phyloP scores from a whole-genome alignment of 495 filamentous ascomycete species.

The Aspergillus cristatus region DNA sequence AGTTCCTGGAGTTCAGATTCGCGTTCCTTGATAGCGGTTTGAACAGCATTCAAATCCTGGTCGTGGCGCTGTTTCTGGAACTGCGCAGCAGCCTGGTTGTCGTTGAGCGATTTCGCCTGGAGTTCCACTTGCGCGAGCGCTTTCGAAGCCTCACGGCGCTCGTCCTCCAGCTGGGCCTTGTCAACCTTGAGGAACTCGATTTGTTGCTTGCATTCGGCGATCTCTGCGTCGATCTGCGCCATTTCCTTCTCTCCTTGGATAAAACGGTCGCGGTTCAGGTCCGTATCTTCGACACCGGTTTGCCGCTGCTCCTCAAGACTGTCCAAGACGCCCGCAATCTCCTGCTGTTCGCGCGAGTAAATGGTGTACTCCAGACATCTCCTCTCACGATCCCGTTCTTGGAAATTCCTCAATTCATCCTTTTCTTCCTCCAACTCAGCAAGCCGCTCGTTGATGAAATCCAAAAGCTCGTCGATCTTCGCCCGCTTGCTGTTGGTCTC shows the following conservation, averaged over 20 bases:
- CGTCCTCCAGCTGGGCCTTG: conserved; percentile 78
- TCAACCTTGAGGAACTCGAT: conserved; percentile 85
- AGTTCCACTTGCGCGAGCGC: conserved; percentile 76
- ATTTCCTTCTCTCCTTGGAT: conserved; percentile 75
- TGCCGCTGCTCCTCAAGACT: conserved; percentile 75
- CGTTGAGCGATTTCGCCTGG: conserved; percentile 67
- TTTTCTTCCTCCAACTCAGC: conserved; percentile 93
- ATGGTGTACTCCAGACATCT: conserved; percentile 92
- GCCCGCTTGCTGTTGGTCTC: conserved; percentile 89
- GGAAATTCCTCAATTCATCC: conserved; percentile 82
- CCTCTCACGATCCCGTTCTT: conserved; percentile 90
- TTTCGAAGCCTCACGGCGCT: conserved; percentile 70
- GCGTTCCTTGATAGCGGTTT: conserved; percentile 61
- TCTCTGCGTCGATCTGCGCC: conserved; percentile 62
- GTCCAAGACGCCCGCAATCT: conserved; percentile 65
- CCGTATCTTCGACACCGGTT: conserved; percentile 70
- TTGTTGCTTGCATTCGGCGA: conserved; percentile 68
- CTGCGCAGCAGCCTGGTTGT: conserved; percentile 71
- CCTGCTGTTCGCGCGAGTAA: conserved; percentile 77
- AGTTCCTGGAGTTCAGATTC: conserved; percentile 66
- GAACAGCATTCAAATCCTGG: conserved; percentile 62
- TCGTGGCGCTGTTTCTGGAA: conserved; percentile 61
- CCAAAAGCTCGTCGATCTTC: conserved; percentile 88
- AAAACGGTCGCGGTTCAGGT: conserved; percentile 70
- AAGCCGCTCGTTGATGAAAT: conserved; percentile 84